Base-by-base conservation (phyloP, 805 yeast species). In the Metschnikowia henanensis region DNA sequence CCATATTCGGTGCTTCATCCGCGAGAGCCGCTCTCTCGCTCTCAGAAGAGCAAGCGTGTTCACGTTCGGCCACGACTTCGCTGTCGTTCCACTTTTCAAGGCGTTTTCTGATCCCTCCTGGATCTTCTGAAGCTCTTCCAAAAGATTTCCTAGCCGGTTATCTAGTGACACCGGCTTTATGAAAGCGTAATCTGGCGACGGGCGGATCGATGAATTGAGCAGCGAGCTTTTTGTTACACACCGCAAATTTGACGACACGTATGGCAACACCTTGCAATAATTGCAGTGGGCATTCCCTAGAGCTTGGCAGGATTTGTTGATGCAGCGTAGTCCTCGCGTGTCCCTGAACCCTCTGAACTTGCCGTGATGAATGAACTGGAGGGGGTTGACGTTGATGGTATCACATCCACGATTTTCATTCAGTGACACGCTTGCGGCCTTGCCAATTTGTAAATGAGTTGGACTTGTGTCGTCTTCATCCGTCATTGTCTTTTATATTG, bases 331-430 rank as follows among this genome's bases (percentile, higher is more conserved):
- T 1, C 53, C 41, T 31, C 65, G 44, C 9, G 57, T 50, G 36
- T 60, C 64, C 13, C 26, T 38, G 29, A 25, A 22, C 4, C 64
- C 64, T 34, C 50, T 52, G 45, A 56, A 59, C 41, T 48, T 50
- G 2, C 65, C 65, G 22, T 37, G 41, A 19, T 26, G 30, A 26
- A 44, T 29, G 39, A 37, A 48, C 5, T 18, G 43, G 15, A 35
- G 15, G 5, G 34, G 22, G 17, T 28, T 28, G 21, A 5, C 17
- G 8, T 26, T n/a, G 3, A 20, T 12, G 9, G 29, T 5, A 12
- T 20, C 21, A 33, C n/a, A 25, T 8, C 37, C 32, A 13, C 15
- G 18, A 13, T 32, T 33, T 33, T 39, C 43, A 17, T 39, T 37
- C 13, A n/a, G 43, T 16, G 31, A 5, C 19, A 13, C 19, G 22